Percentiles rank a stretch among this genome's conserved stretches.
These are phyloP conservation scores for Royoungia palumana DNA, from an alignment of 768 basidiomycete genomes.

Conservation along the genomic window DNA sequence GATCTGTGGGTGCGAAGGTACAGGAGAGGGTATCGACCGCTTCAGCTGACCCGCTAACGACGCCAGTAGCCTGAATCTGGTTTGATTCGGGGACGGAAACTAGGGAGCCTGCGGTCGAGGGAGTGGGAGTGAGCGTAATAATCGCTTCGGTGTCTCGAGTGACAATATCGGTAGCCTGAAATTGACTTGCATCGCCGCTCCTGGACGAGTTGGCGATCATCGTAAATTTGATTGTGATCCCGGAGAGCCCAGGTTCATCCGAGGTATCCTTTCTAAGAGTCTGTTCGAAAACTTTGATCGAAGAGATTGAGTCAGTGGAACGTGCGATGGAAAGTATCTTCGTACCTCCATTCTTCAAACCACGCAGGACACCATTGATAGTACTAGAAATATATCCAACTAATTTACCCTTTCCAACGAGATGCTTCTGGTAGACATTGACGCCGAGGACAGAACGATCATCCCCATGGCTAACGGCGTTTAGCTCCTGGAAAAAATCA, in stretches of 20 bases:
- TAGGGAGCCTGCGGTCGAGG: too few species aligned
- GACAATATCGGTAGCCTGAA: background rate
- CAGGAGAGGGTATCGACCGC: too few species aligned
- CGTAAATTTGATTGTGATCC: background rate
- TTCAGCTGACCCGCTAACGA: too few species aligned
- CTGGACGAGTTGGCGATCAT: too few species aligned
- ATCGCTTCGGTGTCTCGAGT: background rate
- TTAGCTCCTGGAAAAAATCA: too few species aligned
- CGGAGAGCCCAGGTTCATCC: background rate
- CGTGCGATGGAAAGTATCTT: background rate
- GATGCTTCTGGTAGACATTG: background rate
- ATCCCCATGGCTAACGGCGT: too few species aligned
- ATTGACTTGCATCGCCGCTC: background rate
- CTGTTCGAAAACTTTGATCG: background rate
- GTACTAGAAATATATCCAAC: background rate
- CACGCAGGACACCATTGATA: background rate
- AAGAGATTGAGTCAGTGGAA: background rate
- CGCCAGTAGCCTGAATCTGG: too few species aligned
- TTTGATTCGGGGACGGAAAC: too few species aligned
- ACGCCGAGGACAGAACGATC: too few species aligned
- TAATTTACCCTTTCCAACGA: background rate
- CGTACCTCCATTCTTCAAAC: background rate
- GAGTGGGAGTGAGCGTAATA: too few species aligned
- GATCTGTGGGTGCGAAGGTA: too few species aligned
- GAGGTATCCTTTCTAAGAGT: background rate